Conservation (phyloP, 1,284 basidiomycete genomes). For the Fistulinella staudtii region DNA sequence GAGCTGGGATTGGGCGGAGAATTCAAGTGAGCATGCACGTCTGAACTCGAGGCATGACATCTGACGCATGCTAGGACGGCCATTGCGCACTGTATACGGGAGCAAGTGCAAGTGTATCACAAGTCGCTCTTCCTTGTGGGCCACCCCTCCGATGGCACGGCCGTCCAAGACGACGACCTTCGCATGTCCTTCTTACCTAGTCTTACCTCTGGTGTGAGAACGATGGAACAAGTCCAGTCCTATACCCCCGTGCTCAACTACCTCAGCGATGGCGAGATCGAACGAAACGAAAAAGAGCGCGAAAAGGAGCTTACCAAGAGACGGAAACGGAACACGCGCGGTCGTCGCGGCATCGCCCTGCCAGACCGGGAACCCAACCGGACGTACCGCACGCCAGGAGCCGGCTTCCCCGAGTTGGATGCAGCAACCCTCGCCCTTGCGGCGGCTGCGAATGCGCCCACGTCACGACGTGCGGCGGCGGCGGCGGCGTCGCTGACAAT, state of each 20-base stretch:
- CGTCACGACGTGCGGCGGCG: constrained; percentile 76
- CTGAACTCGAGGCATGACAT: not conserved
- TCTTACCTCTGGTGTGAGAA: constrained; percentile 65
- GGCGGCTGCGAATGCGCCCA: constrained; percentile 60
- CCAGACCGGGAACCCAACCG: constrained; percentile 92
- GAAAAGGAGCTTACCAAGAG: constrained; percentile 88
- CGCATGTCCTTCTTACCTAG: constrained; percentile 85
- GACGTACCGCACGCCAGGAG: constrained; percentile 85
- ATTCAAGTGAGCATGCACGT: constrained; percentile 65
- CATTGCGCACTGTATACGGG: constrained; percentile 92
- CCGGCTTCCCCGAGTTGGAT: constrained; percentile 79
- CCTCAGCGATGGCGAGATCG: constrained; percentile 86
- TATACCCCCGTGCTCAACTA: constrained; percentile 90
- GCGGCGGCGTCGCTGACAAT: constrained; percentile 78
- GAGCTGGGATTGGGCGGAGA: constrained; percentile 92
- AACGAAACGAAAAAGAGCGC: constrained; percentile 86
- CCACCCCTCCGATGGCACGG: constrained; percentile 77
- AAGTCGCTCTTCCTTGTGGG: constrained; percentile 92
- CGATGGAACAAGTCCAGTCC: constrained; percentile 68
- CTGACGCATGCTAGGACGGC: constrained; percentile 66
- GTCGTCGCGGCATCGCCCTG: constrained; percentile 82
- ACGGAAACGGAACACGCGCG: constrained; percentile 85
- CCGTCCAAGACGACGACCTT: constrained; percentile 89
- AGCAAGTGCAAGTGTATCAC: constrained; percentile 90
- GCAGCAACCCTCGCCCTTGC: constrained; percentile 61